Base-by-base conservation (phyloP, 2,329 filamentous ascomycete species). In the Lecanicillium sp. region DNA sequence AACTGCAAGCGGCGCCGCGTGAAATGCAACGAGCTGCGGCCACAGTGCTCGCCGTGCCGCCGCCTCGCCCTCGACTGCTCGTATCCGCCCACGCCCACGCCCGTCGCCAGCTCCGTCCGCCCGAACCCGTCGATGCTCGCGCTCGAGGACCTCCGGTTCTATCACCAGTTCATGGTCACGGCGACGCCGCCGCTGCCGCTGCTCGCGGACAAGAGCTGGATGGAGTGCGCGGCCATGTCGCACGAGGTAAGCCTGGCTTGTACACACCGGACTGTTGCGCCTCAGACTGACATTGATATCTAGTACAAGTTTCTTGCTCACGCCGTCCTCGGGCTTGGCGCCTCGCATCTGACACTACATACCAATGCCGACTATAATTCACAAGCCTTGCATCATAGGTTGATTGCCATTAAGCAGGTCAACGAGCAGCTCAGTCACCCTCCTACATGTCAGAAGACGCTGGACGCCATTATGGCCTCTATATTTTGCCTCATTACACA, bases 141-240 rank as follows among this genome's bases (percentile, higher is more conserved):
- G 21, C 55, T 68, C 14, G 62, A 71, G 35, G 73, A 77, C 52
- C 63, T 77, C 58, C 62, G 69, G 7, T 73, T 74, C 53, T 75
- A 75, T 51, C 71, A 75, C 50, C 72, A 75, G 52, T 77, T 75
- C 51, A 54, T 77, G 11, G 60, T 69, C 1, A 57, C 64, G 2
- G 72, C 71, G 4, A 65, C 64, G 36, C 67, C 66, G 2, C 62
- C 65, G 2, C 46, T 68, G 8, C 67, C 67, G 5, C 49, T 69
- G 1, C 52, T 54, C 14, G 60, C 58, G 3, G 59, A 59, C 4
- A 54, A 57, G 5, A 51, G 67, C 0, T 69, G 67, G 66, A 57
- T 52, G 39, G 53, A 62, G 19, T 63, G 62, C 1, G 64, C 63
- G 3, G 54, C 59, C 23, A 59, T 69, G 49, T 64, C 63, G 5